phyloP scores from a whole-genome alignment of 257 asterid species.

The Fraxinus quadrangulata region DNA sequence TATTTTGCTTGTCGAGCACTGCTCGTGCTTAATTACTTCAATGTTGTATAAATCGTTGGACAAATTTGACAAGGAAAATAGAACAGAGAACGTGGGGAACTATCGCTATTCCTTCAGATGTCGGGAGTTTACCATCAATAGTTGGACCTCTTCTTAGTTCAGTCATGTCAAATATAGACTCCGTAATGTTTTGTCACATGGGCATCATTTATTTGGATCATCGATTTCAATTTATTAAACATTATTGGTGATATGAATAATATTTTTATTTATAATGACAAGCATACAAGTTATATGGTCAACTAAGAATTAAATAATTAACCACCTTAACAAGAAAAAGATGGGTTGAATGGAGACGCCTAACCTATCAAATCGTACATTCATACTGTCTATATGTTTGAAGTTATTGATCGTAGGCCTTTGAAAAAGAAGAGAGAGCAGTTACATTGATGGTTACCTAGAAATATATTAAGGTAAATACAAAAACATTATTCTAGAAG shows the following conservation, averaged over 20 bases:
- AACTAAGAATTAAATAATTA: slow-evolving; percentile 6
- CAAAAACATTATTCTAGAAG: no score
- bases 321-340: not conserved
- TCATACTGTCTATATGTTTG: slow-evolving; percentile 16
- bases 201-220: not conserved
- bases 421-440: no score
- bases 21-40: no score
- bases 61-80: no score
- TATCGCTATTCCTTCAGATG: not conserved
- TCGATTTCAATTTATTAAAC: not conserved
- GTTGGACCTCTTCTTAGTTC: not conserved
- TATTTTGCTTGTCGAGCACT: no score
- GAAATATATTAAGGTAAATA: no score
- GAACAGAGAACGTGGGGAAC: no score
- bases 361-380: slow-evolving; percentile 22
- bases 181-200: not conserved
- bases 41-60: no score
- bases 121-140: not conserved
- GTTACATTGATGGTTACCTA: no score
- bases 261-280: not conserved
- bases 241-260: not conserved
- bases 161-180: not conserved
- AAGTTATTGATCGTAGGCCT: slow-evolving; percentile 14
- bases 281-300: not conserved
- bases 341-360: slow-evolving; percentile 4